Base-by-base conservation (phyloP, 139 green algal genomes). In the Parachlorella kessleri region DNA sequence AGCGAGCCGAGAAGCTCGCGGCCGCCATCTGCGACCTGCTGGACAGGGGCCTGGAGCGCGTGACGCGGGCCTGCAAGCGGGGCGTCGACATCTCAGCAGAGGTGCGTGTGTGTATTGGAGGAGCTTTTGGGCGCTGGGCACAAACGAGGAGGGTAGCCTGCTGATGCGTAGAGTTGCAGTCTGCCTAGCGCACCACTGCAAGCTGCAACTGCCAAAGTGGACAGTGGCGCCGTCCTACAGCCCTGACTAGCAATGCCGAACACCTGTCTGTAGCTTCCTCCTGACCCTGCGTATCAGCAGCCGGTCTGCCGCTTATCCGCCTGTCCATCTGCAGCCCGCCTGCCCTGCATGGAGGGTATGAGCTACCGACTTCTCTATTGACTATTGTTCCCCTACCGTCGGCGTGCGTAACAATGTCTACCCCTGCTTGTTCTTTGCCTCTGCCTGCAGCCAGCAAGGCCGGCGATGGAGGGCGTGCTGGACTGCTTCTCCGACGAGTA, bases 31-130 rank as follows among this genome's bases (percentile, higher is more conserved):
- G 79, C 63, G n/a, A 36, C 24, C 63, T 80, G 74, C 67, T 81
- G 71, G 67, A 81, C 72, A 66, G 66, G 54, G 79, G 74, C 3
- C 79, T 80, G 38, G 9, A 30, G 26, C 55, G 63, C 30, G 38
- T 84, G 18, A 80, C 79, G 28, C 55, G 67, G 18, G 18, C 72
- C 24, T 76, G 72, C 67, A 84, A 82, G 77, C 53, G 55, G 26
- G 77, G 66, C 10, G 37, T 71, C 4, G 76, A 81, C 76, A 59
- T 76, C 23, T 42, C 66, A 6, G 66, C 63, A 32, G 21, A 35
- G 41, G 75, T 80, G 75, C 14, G 48, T 59, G 48, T n/a, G n/a
- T n/a, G n/a, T n/a, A 63, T 63, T 63, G 14, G 14, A 14, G 53
- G 53, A 14, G 53, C 53, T 63, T 63, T 63, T 63, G 53, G n/a